Conservation (phyloP, 176 grass and related monocot genomes). For the Carex myosuroides region DNA sequence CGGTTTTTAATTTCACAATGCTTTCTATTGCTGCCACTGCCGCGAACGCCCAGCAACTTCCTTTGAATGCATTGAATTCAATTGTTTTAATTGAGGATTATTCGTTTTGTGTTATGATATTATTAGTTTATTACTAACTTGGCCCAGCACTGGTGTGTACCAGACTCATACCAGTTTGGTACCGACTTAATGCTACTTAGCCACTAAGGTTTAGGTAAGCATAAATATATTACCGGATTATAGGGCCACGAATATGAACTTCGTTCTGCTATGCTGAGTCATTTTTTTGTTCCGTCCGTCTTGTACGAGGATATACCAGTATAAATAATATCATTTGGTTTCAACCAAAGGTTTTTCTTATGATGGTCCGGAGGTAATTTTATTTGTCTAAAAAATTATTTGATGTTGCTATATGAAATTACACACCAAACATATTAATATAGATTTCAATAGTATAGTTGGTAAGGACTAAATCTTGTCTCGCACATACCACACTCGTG, state of each 20-base stretch:
- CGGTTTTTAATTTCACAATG: slow-evolving; percentile 21
- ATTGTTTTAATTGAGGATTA: not conserved
- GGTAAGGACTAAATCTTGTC: not conserved
- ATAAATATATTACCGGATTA: not conserved
- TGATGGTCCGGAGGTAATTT: too few relatives aligned
- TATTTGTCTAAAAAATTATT: not conserved
- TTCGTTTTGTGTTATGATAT: not conserved
- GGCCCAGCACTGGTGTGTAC: not conserved
- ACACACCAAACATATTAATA: not conserved
- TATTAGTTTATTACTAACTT: not conserved
- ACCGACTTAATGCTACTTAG: not conserved
- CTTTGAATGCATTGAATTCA: slow-evolving; percentile 6
- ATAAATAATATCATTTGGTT: not conserved
- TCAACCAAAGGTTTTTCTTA: not conserved
- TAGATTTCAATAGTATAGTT: not conserved
- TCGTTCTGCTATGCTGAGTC: not conserved
- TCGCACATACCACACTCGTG: slow-evolving; percentile 17
- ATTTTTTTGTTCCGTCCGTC: not conserved
- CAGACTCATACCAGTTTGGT: not conserved
- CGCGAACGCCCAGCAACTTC: slow-evolving; percentile 44
- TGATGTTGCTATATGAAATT: not conserved
- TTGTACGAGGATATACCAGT: not conserved
- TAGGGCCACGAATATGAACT: not conserved
- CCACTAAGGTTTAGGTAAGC: not conserved
- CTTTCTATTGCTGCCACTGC: slow-evolving; percentile 38